Percentiles rank a stretch among this genome's conserved stretches.
Conservation (phyloP, 148 eudicot genomes). For the Mesembryanthemum crystallinum region DNA sequence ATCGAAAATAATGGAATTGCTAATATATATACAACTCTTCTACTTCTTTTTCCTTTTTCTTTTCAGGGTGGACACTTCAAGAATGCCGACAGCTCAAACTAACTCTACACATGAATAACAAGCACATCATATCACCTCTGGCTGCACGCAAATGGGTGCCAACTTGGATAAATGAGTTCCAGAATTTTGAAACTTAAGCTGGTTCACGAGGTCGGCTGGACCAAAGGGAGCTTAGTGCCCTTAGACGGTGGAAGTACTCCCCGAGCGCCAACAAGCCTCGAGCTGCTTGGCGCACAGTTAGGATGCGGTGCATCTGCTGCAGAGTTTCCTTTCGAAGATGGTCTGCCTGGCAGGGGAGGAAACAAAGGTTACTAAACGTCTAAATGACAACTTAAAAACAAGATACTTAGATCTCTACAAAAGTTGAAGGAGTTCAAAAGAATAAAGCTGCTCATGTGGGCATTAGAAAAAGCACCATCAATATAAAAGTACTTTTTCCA, state of each 20-base stretch:
- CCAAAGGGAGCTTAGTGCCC: slow-evolving; percentile 68
- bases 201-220: slow-evolving; percentile 48
- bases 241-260: slow-evolving; percentile 77
- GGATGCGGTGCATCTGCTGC: slow-evolving; percentile 64
- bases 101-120: slow-evolving; percentile 12
- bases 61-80: slow-evolving; percentile 18
- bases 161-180: background rate
- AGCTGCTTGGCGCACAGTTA: slow-evolving; percentile 71
- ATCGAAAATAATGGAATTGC: slow-evolving; percentile 23
- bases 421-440: background rate
- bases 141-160: slow-evolving; percentile 3
- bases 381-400: background rate
- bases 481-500: no score
- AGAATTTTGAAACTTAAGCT: slow-evolving; percentile 21
- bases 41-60: background rate
- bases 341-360: slow-evolving; percentile 63
- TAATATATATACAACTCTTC: slow-evolving; percentile 30
- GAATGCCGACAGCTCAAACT: slow-evolving; percentile 21
- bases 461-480: no score
- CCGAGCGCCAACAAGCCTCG: slow-evolving; percentile 77
- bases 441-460: no score
- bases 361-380: background rate
- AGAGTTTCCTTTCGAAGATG: slow-evolving; percentile 74
- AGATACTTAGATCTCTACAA: background rate
- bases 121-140: background rate